phyloP scores from a whole-genome alignment of 805 yeast species.

The Geotrichum ghanense region DNA sequence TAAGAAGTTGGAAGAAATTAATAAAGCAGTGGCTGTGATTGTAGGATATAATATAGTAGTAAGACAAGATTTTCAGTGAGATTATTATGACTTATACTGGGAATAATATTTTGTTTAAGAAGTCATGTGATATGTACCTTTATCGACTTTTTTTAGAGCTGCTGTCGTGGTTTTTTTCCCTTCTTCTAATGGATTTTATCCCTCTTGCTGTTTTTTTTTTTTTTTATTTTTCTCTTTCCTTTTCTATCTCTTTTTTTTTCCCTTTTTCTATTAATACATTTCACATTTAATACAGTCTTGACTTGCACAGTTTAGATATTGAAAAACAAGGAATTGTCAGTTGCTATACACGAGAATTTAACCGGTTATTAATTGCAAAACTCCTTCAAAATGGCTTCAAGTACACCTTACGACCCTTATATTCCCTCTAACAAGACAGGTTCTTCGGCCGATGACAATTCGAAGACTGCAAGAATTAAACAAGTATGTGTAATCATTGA shows the following conservation, averaged over 20 bases:
- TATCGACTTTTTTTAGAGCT: too few relatives aligned
- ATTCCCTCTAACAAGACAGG: constrained; percentile 43
- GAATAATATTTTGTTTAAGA: too few relatives aligned
- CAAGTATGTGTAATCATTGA: constrained; percentile 41
- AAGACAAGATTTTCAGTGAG: too few relatives aligned
- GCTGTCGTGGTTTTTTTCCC: neutral
- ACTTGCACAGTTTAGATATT: neutral
- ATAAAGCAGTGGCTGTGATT: too few relatives aligned
- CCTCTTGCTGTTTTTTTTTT: too few relatives aligned
- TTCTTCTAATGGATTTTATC: neutral
- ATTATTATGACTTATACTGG: too few relatives aligned
- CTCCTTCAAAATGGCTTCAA: constrained; percentile 51
- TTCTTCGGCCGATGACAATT: constrained; percentile 23
- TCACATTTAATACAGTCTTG: neutral
- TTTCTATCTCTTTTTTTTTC: neutral
- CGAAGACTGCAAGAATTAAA: constrained; percentile 72
- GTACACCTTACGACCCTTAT: constrained; percentile 79
- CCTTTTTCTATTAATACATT: neutral
- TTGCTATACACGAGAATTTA: too few relatives aligned
- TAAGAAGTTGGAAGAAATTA: too few relatives aligned
- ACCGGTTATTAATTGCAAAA: too few relatives aligned
- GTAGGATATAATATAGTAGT: too few relatives aligned
- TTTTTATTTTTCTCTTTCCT: neutral
- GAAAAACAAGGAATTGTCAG: too few relatives aligned
- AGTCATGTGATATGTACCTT: neutral